Base-by-base conservation (phyloP, 768 basidiomycete species). In the Tricholoma flavovirens region DNA sequence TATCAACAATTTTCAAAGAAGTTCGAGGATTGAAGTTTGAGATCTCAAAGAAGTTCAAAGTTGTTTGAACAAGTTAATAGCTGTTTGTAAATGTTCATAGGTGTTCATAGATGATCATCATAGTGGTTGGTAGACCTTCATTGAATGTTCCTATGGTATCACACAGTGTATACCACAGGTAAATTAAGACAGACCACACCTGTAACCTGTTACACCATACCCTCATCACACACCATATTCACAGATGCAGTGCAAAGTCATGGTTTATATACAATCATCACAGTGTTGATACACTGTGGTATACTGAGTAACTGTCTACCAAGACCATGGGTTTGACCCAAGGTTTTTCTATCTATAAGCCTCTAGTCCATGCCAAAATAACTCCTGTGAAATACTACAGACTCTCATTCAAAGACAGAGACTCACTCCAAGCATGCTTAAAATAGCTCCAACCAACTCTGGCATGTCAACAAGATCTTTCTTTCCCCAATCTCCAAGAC, bases 401-500 rank as follows among this genome's bases (percentile, higher is more conserved):
- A 30, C 46, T 49, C 46, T 49, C 46, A 10, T 14, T 29, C 29
- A 24, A 49, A 1, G 24, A 29, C 29, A 26, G n/a, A 49, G 29
- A 24, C 30, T 17, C 19, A 24, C 21, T 49, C 21, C 10, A 10
- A 30, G 29, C 49, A 49, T 10, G 24, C 19, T 49, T 49, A 4
- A 12, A 29, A 49, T 26, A 35, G 26, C 59, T 17, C 36, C 51
- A 3, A 57, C 12, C 14, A 62, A 6, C 42, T 62, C 61, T 3
- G 46, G 32, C 38, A 56, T 59, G 38, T 48, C 19, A 14, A 63
- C 12, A 10, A 64, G 49, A 22, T 61, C 55, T 35, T 55, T 42
- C 4, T 54, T 24, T 3, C 56, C 48, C 65, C 65, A 65, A 17
- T 54, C 58, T 2, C 65, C 65, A n/a, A 66, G 56, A 45, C 65